Conservation (phyloP, 225 moss, liverwort and hornwort genomes). For the Neckera pumila region DNA sequence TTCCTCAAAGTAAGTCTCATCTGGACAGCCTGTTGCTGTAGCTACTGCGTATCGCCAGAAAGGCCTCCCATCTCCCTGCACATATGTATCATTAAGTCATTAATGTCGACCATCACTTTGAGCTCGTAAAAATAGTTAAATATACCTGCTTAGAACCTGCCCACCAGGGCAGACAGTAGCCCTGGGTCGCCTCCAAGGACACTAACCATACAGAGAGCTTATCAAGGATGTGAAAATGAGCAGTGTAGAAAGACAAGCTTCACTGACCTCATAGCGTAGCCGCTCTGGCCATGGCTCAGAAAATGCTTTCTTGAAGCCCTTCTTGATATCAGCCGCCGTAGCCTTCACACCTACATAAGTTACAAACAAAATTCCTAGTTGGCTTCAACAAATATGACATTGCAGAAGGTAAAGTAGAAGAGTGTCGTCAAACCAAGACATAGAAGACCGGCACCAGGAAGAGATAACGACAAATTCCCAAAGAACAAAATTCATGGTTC, state of each 20-base stretch:
- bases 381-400: neutral
- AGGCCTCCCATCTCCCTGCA: constrained; percentile 86
- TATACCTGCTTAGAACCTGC: neutral
- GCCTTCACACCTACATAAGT: constrained; percentile 48
- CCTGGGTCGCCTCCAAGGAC: neutral
- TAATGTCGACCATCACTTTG: neutral
- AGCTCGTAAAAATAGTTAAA: neutral
- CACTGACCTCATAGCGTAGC: constrained; percentile 76
- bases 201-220: neutral
- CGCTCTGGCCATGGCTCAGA: constrained; percentile 93
- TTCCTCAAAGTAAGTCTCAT: constrained; percentile 80
- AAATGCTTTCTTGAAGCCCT: constrained; percentile 80
- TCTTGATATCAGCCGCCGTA: constrained; percentile 66
- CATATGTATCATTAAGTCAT: neutral
- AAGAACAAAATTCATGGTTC: neutral
- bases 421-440: neutral
- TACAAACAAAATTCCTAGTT: neutral
- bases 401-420: neutral
- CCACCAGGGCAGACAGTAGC: neutral
- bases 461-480: neutral
- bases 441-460: neutral
- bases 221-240: neutral
- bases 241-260: neutral
- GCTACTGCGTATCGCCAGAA: constrained; percentile 93
- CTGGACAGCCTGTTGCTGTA: constrained; percentile 78